Percentiles rank a stretch among this genome's conserved stretches.
phyloP scores from a whole-genome alignment of 139 green algal genomes.

The Haematococcus sp. region DNA sequence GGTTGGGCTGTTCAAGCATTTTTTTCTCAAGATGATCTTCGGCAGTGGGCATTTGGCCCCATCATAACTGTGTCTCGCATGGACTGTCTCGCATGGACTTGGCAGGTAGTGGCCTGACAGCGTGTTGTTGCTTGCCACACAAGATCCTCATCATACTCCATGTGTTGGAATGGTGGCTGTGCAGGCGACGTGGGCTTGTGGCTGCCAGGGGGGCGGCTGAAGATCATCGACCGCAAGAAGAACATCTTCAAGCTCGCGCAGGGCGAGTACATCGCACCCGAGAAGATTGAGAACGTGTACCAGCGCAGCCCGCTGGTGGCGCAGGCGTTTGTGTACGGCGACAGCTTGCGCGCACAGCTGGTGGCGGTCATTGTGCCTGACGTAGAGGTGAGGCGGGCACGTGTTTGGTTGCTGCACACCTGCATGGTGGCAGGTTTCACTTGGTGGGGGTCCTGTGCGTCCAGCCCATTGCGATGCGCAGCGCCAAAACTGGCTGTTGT shows the following conservation, averaged over 20 bases:
- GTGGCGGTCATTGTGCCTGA: conserved; percentile 93
- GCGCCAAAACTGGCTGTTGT: no score
- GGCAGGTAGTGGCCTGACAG: no score
- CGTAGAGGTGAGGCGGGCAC: conserved; percentile 51
- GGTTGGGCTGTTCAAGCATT: no score
- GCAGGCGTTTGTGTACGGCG: conserved; percentile 89
- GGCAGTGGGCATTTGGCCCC: no score
- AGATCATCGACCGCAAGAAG: conserved; percentile 97
- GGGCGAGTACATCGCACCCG: conserved; percentile 96
- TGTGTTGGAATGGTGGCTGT: conserved; percentile 9
- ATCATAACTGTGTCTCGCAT: no score
- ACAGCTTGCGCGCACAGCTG: conserved; percentile 77
- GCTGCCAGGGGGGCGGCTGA: conserved; percentile 80
- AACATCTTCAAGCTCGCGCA: conserved; percentile 96
- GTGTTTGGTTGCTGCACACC: not conserved
- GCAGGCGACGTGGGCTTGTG: conserved; percentile 71
- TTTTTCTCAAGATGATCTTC: no score
- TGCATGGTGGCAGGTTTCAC: no score
- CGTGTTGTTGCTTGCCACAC: no score
- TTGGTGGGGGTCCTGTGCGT: no score
- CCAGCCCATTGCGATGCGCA: no score
- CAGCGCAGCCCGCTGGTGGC: conserved; percentile 64
- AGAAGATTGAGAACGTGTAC: conserved; percentile 98
- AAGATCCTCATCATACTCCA: no score
- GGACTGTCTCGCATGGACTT: no score